These are phyloP conservation scores for Miscanthus lutarioriparius DNA, from an alignment of 176 grass and related monocot genomes.

Conservation along the genomic window DNA sequence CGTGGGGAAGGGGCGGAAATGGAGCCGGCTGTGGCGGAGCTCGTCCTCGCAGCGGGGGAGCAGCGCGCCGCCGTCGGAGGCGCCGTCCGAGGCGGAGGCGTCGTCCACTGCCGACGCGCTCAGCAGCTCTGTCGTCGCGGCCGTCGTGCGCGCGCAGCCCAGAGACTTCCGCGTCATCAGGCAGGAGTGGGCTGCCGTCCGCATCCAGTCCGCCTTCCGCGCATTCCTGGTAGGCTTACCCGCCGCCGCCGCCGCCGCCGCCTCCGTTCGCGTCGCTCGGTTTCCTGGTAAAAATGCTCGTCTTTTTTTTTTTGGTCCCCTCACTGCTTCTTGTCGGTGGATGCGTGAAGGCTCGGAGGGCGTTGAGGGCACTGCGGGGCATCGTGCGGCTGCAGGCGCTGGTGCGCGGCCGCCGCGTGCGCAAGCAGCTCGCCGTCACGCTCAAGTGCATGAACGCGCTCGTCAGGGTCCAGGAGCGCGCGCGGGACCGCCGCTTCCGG, in stretches of 20 bases:
- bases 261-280: not conserved
- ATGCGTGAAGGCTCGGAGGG: slow-evolving; percentile 65
- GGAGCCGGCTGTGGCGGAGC: slow-evolving; percentile 71
- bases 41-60: slow-evolving; percentile 47
- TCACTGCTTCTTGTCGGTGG: not conserved
- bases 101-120: slow-evolving; percentile 58
- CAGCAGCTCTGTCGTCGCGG: slow-evolving; percentile 52
- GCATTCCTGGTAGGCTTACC: slow-evolving; percentile 57
- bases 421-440: slow-evolving; percentile 76
- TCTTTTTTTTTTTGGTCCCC: not conserved
- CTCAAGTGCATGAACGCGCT: slow-evolving; percentile 85
- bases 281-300: not conserved
- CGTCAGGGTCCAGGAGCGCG: slow-evolving; percentile 68
- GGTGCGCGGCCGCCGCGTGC: slow-evolving; percentile 74
- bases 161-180: slow-evolving; percentile 67
- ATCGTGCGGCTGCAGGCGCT: slow-evolving; percentile 86
- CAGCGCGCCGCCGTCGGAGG: slow-evolving; percentile 52
- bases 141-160: slow-evolving; percentile 60
- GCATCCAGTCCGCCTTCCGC: slow-evolving; percentile 83
- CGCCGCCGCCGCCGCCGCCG: not conserved
- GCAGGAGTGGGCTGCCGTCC: slow-evolving; percentile 70
- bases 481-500: slow-evolving; percentile 47
- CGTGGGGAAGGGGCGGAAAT: slow-evolving; percentile 54
- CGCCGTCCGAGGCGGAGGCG: slow-evolving; percentile 52
- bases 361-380: slow-evolving; percentile 67